phyloP scores from a whole-genome alignment of 352 stramenopile species.

The Elongisporangium anandrum region DNA sequence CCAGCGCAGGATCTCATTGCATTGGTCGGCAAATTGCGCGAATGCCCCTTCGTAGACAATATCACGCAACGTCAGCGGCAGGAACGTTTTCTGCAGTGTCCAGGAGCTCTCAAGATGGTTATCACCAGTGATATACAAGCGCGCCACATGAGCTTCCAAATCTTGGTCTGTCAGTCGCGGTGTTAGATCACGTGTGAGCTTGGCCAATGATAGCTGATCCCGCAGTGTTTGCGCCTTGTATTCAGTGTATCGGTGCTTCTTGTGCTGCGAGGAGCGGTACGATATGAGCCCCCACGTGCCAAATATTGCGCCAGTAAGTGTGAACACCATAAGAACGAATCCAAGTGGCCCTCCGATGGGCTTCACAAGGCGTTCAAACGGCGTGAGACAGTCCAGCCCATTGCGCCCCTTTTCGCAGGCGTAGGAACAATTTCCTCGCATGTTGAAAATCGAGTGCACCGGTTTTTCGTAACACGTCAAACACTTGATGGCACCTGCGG shows the following conservation, averaged over 20 bases:
- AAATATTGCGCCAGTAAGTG: slow-evolving; percentile 45
- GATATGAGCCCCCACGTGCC: slow-evolving; percentile 67
- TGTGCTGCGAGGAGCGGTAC: slow-evolving; percentile 45
- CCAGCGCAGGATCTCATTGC: slow-evolving; percentile 70
- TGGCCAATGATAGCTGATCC: slow-evolving; percentile 67
- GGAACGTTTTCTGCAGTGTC: slow-evolving; percentile 54
- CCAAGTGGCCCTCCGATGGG: slow-evolving; percentile 71
- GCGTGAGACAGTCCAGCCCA: slow-evolving; percentile 75
- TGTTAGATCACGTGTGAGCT: slow-evolving; percentile 65
- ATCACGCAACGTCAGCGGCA: slow-evolving; percentile 49
- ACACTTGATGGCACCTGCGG: slow-evolving; percentile 46
- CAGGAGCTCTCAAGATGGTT: slow-evolving; percentile 70
- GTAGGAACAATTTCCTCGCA: slow-evolving; percentile 76
- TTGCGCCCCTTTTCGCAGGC: slow-evolving; percentile 76
- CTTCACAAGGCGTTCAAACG: slow-evolving; percentile 78
- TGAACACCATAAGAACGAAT: slow-evolving; percentile 70
- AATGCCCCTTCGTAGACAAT: slow-evolving; percentile 79
- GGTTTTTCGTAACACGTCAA: slow-evolving; percentile 53
- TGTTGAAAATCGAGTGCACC: slow-evolving; percentile 68
- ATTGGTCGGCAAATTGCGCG: slow-evolving; percentile 58
- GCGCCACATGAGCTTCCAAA: slow-evolving; percentile 58
- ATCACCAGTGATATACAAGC: slow-evolving; percentile 68
- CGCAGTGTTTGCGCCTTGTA: slow-evolving; percentile 74
- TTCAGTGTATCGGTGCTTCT: slow-evolving; percentile 48
- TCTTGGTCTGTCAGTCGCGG: slow-evolving; percentile 77